Base-by-base conservation (phyloP, 2,329 filamentous ascomycete genomes). In the Fusarium illudens region DNA sequence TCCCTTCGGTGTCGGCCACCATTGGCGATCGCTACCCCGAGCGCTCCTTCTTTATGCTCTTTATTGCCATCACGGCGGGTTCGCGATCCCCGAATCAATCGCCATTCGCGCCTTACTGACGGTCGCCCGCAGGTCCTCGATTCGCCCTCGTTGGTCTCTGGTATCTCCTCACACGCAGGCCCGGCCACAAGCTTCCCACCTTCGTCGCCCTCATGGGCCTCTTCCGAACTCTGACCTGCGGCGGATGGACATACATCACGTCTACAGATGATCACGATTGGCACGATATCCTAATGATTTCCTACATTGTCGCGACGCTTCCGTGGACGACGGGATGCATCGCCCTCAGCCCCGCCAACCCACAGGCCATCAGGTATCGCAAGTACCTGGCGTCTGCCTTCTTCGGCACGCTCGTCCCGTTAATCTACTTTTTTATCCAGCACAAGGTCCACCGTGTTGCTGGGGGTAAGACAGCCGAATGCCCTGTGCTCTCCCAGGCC, bases 231-330 rank as follows among this genome's bases (percentile, higher is more conserved):
- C 82, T 98, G 61, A 97, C 94, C 4, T 99, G 96, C 76, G 96
- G 95, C 73, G 96, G 96, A 62, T 99, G 96, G 95, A 97, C 96
- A 55, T 99, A 98, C 79, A 90, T 99, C 65, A 99, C 96, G 25
- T 98, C 96, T 65, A 99, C 96, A 42, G 96, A 99, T 78, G 93
- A 98, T 78, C 96, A 99, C 79, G 90, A 97, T 80, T 98, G 94
- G 94, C 96, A 99, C 79, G 96, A 99, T 76, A 95, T 98, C 67
- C 95, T 99, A 79, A 99, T 99, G 96, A 97, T 99, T 72, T 96
- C 94, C 13, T 99, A 99, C 79, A 85, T 99, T 58, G 90, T 99
- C 46, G 92, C 93, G 32, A 98, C 96, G 3, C 84, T 99, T 56
- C 96, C 96, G 2, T 99, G 96, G 96, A 99, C 95, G 2, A 79